Base-by-base conservation (phyloP, 1,139 yeast genomes). In the Yamadazyma trypodendri region DNA sequence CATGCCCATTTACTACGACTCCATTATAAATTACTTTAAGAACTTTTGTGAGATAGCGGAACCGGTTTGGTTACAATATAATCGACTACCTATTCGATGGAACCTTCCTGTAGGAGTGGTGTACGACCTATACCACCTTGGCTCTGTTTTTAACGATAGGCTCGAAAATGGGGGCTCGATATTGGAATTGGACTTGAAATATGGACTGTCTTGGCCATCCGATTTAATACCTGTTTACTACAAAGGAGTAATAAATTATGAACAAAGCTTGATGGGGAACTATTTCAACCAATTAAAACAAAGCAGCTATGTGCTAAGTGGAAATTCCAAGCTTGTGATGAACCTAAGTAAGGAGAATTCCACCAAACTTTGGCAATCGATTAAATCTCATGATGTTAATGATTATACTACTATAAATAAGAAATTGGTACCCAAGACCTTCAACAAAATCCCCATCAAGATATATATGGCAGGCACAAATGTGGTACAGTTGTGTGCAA, bases 261-360 rank as follows among this genome's bases (percentile, higher is more conserved):
- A 48, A 6, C 48, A 40, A 27, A 38, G 58, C 3, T 42, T 86
- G 22, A 65, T 68, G 38, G 75, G 72, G 38, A 72, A 77, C 36
- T 78, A 92, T 79, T 66, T 81, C 42, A 88, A 89, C 55, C 89
- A 79, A 45, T 60, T 87, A 54, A 90, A 90, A 51, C 96, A 90
- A 53, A 75, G 89, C 2, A 78, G 86, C 50, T 86, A 72, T 53
- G 77, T 88, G 0, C 57, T 84, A 24, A 79, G 83, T 46, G 95
- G 95, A 0, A 75, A 78, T 18, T 74, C 95, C 7, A 86, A 84
- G 46, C 73, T 79, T 1, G 75, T 90, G 17, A 84, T 90, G 95
- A 70, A 73, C 24, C 60, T 90, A 41, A 78, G 92, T 11, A 81
- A 77, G 44, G 68, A 66, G 2, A 81, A 82, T 39, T 73, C 90